Percentiles rank a stretch among this genome's conserved stretches.
These are phyloP conservation scores for Stentor roeselii DNA, from an alignment of 73 alveolate genomes.

Conservation along the genomic window DNA sequence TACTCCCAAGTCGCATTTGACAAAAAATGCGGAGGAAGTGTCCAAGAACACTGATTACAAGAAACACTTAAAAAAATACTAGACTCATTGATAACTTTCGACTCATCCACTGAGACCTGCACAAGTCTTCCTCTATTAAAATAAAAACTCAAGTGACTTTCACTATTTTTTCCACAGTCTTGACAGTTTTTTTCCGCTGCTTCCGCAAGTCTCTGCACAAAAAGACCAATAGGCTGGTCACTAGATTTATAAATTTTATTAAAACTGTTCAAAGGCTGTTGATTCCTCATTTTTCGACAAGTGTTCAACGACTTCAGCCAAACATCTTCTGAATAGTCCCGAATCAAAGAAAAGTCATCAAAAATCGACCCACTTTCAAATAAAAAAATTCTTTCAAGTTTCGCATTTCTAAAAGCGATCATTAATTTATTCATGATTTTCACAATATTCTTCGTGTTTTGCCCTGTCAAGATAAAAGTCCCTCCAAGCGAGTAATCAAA, in stretches of 20 bases:
- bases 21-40: not conserved
- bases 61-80: not conserved
- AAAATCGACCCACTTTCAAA: not conserved
- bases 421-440: not conserved
- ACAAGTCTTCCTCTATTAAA: not conserved
- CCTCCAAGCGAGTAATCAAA: slow-evolving; percentile 4
- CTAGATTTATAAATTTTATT: not conserved
- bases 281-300: not conserved
- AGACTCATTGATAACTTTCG: not conserved
- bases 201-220: not conserved
- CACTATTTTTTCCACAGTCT: slow-evolving; percentile 3
- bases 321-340: not conserved
- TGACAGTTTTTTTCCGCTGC: not conserved
- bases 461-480: not conserved
- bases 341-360: not conserved
- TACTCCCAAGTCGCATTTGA: slow-evolving; percentile 1
- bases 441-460: not conserved
- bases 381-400: not conserved
- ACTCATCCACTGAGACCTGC: not conserved
- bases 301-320: not conserved
- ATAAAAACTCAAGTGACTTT: not conserved
- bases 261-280: not conserved
- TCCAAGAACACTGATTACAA: not conserved
- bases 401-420: not conserved
- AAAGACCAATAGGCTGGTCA: not conserved